Evolutionary conservation across 2,329 filamentous ascomycete genomes (phyloP).

Genomic region (Lasiodiplodia sp.): DNA sequence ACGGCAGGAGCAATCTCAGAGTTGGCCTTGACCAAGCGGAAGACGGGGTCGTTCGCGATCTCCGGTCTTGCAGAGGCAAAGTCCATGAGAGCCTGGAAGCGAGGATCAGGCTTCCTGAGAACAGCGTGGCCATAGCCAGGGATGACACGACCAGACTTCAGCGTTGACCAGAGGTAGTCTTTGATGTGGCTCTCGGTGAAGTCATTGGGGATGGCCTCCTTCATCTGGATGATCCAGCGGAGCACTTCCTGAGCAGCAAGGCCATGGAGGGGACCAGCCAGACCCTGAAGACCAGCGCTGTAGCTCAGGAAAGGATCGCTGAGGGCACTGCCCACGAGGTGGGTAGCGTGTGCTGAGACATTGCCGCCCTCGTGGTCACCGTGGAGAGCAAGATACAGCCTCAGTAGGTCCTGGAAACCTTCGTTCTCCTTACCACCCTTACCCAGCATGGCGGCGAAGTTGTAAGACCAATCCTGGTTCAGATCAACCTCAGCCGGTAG

Average conservation of each 20-base stretch:
- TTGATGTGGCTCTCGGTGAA: constrained; percentile 84
- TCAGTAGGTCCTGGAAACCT: constrained; percentile 92
- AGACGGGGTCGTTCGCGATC: constrained; percentile 86
- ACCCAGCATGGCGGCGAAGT: constrained; percentile 95
- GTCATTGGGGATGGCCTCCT: constrained; percentile 78
- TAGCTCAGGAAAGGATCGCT: constrained; percentile 96
- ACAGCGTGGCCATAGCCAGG: constrained; percentile 96
- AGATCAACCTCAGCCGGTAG: constrained; percentile 79
- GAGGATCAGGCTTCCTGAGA: constrained; percentile 93
- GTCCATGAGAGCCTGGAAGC: constrained; percentile 96
- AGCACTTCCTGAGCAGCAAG: constrained; percentile 97
- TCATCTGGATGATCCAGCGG: constrained; percentile 96
- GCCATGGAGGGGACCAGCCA: constrained; percentile 92
- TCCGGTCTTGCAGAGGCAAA: constrained; percentile 86
- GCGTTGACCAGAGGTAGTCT: constrained; percentile 89
- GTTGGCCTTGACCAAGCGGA: constrained; percentile 93
- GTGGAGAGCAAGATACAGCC: constrained; percentile 93
- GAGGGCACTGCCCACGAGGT: constrained; percentile 92
- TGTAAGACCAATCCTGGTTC: constrained; percentile 96
- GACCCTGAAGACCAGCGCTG: constrained; percentile 91
- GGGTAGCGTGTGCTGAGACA: constrained; percentile 93
- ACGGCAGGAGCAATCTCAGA: constrained; percentile 89
- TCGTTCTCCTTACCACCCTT: constrained; percentile 88
- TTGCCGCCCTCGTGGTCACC: constrained; percentile 99
- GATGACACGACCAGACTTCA: constrained; percentile 92